Percentiles rank a stretch among this genome's conserved stretches.
Evolutionary conservation across 805 yeast genomes (phyloP).

Genomic region (Millerozyma miso): DNA sequence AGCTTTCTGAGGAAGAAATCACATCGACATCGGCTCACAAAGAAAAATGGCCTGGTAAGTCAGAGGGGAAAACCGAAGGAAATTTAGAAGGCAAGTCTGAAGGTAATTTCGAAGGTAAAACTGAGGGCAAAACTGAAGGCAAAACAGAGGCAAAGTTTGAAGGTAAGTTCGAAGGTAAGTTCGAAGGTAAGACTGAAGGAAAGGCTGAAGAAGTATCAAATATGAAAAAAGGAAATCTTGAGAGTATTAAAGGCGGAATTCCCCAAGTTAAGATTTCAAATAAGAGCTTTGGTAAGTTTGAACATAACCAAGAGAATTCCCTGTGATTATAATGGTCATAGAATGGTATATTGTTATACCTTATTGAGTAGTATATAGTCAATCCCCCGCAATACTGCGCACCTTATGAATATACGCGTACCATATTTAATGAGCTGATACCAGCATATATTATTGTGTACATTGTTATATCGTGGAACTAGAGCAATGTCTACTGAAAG

Average conservation of each 20-base stretch:
- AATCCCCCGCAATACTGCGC: neutral
- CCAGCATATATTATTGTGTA: neutral
- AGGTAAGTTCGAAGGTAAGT: conserved; percentile 3
- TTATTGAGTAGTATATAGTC: too few relatives aligned
- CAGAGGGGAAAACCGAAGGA: conserved; percentile 7
- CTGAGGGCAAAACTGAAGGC: conserved; percentile 5
- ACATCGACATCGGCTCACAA: too few relatives aligned
- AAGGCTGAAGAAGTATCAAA: conserved; percentile 7
- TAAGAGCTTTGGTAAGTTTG: neutral
- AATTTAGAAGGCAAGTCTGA: neutral
- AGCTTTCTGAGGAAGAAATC: too few relatives aligned
- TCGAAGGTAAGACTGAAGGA: conserved; percentile 8
- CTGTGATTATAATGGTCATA: too few relatives aligned
- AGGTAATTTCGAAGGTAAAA: conserved; percentile 4
- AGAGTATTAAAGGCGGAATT: conserved; percentile 4
- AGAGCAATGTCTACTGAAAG: too few relatives aligned
- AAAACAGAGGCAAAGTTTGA: conserved; percentile 7
- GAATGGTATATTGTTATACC: too few relatives aligned
- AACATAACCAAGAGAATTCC: neutral
- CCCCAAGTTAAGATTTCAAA: neutral
- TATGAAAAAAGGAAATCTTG: conserved; percentile 7
- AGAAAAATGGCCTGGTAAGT: neutral
- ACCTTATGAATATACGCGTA: neutral
- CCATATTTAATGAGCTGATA: too few relatives aligned
- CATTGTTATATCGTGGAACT: too few relatives aligned